Conservation (phyloP, 2,329 filamentous ascomycete species). For the Xylaria polymorpha region DNA sequence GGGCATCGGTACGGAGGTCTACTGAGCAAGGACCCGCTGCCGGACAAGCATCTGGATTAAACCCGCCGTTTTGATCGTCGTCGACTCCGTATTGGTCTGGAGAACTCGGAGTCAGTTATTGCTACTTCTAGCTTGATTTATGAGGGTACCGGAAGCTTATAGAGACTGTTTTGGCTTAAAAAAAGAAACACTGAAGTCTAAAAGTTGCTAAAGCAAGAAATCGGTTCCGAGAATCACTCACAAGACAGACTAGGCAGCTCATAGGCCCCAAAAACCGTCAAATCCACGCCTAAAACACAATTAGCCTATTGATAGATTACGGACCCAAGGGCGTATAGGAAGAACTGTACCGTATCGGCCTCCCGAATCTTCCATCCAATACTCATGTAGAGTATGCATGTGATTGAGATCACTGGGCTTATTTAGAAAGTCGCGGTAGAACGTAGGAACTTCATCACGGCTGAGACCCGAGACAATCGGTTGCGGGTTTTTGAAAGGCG, state of each 20-base stretch:
- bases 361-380: constrained; percentile 68
- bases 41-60: constrained; percentile 63
- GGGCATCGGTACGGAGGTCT: constrained; percentile 61
- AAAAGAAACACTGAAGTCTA: no score
- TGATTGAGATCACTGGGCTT: constrained; percentile 61
- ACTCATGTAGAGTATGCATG: constrained; percentile 66
- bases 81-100: constrained; percentile 62
- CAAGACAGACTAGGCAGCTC: constrained; percentile 58
- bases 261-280: constrained; percentile 65
- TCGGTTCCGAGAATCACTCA: not conserved
- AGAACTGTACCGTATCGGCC: constrained; percentile 53
- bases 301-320: not conserved
- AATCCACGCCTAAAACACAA: constrained; percentile 57
- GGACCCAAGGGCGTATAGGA: not conserved
- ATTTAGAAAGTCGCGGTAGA: constrained; percentile 64
- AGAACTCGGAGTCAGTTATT: not conserved
- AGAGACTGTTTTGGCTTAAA: no score
- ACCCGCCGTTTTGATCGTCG: constrained; percentile 51
- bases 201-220: not conserved
- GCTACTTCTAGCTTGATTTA: not conserved
- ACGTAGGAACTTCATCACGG: constrained; percentile 60
- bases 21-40: constrained; percentile 55
- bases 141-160: not conserved
- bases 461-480: constrained; percentile 55
- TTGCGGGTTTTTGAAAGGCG: constrained; percentile 63